Conservation (phyloP, 805 yeast genomes). For the Barnettozyma salicaria region DNA sequence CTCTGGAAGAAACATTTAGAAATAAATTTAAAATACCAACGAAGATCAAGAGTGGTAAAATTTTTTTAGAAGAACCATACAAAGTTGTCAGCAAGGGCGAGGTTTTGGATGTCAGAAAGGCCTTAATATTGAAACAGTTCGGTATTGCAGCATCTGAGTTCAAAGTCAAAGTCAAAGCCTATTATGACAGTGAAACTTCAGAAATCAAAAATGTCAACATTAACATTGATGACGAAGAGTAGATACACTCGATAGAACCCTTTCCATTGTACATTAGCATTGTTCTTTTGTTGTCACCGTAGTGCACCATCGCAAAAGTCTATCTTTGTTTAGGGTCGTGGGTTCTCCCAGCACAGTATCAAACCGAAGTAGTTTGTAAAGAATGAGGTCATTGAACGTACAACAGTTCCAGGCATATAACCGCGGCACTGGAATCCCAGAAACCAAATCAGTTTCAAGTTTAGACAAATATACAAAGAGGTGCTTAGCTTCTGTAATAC, state of each 20-base stretch:
- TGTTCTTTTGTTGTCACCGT: constrained; percentile 2
- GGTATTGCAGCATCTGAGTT: constrained; percentile 94
- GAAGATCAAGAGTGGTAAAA: constrained; percentile 82
- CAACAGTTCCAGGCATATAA: constrained; percentile 3
- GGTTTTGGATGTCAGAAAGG: constrained; percentile 80
- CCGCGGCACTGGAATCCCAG: background rate
- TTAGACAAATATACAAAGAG: constrained; percentile 9
- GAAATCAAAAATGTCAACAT: constrained; percentile 29
- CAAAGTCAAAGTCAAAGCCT: constrained; percentile 73
- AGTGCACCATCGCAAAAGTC: constrained; percentile 5
- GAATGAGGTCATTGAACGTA: constrained; percentile 1
- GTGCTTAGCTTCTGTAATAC: background rate
- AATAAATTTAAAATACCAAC: constrained; percentile 89
- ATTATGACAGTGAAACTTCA: constrained; percentile 58
- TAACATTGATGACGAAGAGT: constrained; percentile 28
- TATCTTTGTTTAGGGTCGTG: background rate
- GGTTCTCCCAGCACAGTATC: constrained; percentile 4
- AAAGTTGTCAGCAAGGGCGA: constrained; percentile 79
- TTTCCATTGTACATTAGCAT: constrained; percentile 13
- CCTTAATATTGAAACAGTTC: constrained; percentile 86
- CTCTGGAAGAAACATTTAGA: constrained; percentile 89
- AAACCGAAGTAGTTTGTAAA: constrained; percentile 7
- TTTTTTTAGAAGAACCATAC: constrained; percentile 67
- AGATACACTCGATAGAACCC: constrained; percentile 1
- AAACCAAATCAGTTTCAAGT: background rate